Percentiles rank a stretch among this genome's conserved stretches.
Evolutionary conservation across 176 grass and related monocot genomes (phyloP).

Genomic region (bread wheat (Triticum aestivum)): IWGSC_CS_RefSeq_v2.1 NC_057809.1:612693773-612694272

Average conservation of each 20-base stretch:
- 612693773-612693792: too few species aligned
- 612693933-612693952: background rate
- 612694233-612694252: too few species aligned
- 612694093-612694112: background rate
- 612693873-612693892: too few species aligned
- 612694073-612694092: background rate
- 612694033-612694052: background rate
- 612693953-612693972: background rate
- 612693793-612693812: too few species aligned
- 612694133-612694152: background rate
- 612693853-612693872: too few species aligned
- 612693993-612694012: too few species aligned
- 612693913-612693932: background rate
- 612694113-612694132: background rate
- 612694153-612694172: background rate
- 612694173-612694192: background rate
- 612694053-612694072: background rate
- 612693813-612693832: too few species aligned
- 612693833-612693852: too few species aligned
- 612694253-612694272: too few species aligned
- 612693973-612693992: background rate
- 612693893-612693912: background rate
- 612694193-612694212: too few species aligned
- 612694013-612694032: background rate
- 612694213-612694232: too few species aligned